Evolutionary conservation across 345 rosid genomes (phyloP).

Genomic region (Brassica carinata): DNA sequence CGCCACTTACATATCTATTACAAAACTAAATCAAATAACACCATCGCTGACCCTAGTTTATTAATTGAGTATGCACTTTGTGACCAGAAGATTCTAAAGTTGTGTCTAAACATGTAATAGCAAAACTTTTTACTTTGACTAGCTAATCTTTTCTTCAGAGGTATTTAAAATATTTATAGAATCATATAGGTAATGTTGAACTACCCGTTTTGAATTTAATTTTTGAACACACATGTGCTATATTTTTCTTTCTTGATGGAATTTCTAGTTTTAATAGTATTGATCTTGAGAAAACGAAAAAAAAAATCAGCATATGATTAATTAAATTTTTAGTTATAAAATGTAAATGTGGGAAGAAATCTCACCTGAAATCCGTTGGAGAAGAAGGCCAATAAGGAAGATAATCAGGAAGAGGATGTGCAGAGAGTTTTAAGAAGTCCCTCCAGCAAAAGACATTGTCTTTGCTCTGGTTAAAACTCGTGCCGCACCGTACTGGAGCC

Average conservation of each 20-base stretch:
- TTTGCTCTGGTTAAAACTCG: conserved; percentile 86
- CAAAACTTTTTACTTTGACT: neutral
- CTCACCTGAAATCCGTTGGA: conserved; percentile 74
- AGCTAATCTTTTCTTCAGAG: neutral
- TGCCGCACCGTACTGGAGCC: conserved; percentile 77
- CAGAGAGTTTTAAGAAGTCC: conserved; percentile 79
- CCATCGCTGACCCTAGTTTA: neutral
- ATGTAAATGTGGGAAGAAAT: neutral
- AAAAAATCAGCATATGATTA: neutral
- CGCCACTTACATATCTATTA: conserved; percentile 26
- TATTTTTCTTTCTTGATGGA: neutral
- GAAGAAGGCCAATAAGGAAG: conserved; percentile 87
- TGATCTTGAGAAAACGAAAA: too few relatives aligned
- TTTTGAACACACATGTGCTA: conserved; percentile 8
- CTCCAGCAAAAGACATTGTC: conserved; percentile 90
- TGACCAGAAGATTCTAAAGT: conserved; percentile 13
- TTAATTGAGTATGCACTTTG: neutral
- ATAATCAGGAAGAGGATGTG: conserved; percentile 59
- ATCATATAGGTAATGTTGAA: conserved; percentile 1
- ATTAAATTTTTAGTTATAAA: neutral
- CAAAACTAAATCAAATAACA: neutral
- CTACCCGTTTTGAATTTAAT: neutral
- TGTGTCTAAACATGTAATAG: neutral
- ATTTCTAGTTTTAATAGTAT: neutral
- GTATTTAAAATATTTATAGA: neutral